Evolutionary conservation across 768 basidiomycete genomes (phyloP).

Genomic region (Phylloporus scabripes): DNA sequence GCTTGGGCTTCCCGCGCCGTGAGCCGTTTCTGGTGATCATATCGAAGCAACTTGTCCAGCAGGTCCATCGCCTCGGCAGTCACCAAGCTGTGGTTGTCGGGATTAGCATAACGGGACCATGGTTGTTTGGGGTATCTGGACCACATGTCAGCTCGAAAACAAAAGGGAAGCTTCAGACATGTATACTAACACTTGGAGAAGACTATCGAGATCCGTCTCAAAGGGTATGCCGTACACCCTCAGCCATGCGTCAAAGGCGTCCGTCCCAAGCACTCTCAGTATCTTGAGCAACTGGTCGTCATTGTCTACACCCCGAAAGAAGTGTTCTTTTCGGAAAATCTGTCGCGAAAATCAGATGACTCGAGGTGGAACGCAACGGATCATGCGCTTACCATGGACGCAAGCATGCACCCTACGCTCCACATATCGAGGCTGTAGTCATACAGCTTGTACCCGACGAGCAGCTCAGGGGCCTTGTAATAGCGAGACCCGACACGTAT

Average conservation of each 20-base stretch:
- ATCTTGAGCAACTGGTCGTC: slow-evolving; percentile 71
- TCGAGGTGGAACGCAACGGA: background rate
- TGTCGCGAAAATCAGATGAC: slow-evolving; percentile 19
- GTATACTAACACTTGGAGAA: slow-evolving; percentile 42
- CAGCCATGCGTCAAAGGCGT: slow-evolving; percentile 56
- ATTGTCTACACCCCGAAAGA: slow-evolving; percentile 71
- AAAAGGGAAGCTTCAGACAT: background rate
- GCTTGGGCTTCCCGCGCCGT: slow-evolving; percentile 63
- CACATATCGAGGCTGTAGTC: slow-evolving; percentile 71
- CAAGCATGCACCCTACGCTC: slow-evolving; percentile 72
- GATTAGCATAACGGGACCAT: slow-evolving; percentile 58
- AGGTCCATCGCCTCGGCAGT: slow-evolving; percentile 62
- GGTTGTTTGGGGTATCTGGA: slow-evolving; percentile 54
- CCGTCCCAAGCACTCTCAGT: slow-evolving; percentile 62
- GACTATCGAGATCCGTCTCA: slow-evolving; percentile 53
- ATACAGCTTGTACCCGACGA: slow-evolving; percentile 67
- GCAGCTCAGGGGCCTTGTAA: slow-evolving; percentile 68
- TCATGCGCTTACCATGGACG: slow-evolving; percentile 55
- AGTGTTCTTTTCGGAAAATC: slow-evolving; percentile 72
- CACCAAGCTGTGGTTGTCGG: slow-evolving; percentile 53
- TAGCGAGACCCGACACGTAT: slow-evolving; percentile 68
- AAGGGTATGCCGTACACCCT: slow-evolving; percentile 61
- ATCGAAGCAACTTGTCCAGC: slow-evolving; percentile 59
- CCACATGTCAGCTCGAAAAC: slow-evolving; percentile 1
- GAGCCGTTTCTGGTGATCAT: slow-evolving; percentile 64